These are phyloP conservation scores for Termitomyces heimii DNA, from an alignment of 768 basidiomycete genomes.

Conservation along the genomic window DNA sequence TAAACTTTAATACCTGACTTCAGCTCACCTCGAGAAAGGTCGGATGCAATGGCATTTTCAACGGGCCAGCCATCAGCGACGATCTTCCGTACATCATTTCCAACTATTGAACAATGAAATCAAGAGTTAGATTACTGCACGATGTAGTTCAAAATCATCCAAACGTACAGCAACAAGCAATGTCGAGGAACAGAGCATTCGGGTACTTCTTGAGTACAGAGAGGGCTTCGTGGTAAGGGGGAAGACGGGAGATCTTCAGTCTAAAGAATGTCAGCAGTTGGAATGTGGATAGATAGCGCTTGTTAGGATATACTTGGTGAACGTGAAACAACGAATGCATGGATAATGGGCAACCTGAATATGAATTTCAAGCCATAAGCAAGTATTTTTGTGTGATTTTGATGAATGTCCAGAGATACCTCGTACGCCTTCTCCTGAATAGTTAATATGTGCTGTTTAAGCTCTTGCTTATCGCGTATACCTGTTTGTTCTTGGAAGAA, in stretches of 20 bases:
- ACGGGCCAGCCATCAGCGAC: slow-evolving; percentile 20
- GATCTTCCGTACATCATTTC: slow-evolving; percentile 19
- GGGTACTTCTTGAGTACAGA: slow-evolving; percentile 11
- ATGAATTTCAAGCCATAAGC: not conserved
- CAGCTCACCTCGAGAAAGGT: slow-evolving; percentile 16
- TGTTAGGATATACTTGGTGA: slow-evolving; percentile 20
- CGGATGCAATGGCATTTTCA: slow-evolving; percentile 17
- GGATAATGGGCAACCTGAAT: slow-evolving; percentile 28
- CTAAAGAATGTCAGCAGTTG: not conserved
- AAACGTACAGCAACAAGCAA: slow-evolving; percentile 22
- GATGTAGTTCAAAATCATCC: not conserved
- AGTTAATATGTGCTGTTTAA: slow-evolving; percentile 33
- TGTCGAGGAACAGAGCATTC: slow-evolving; percentile 18
- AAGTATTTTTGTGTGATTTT: not conserved
- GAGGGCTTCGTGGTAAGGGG: slow-evolving; percentile 15
- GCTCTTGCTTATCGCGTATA: slow-evolving; percentile 27
- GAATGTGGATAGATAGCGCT: not conserved
- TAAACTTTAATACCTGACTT: slow-evolving; percentile 23
- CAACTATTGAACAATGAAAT: slow-evolving; percentile 10
- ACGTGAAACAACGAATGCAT: slow-evolving; percentile 31
- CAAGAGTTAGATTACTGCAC: not conserved
- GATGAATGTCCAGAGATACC: not conserved
- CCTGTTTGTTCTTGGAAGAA: slow-evolving; percentile 32
- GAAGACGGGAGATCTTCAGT: slow-evolving; percentile 15
- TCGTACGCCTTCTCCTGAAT: slow-evolving; percentile 31